phyloP scores from a whole-genome alignment of 352 stramenopile species.

The Blastocystis hominis region DNA sequence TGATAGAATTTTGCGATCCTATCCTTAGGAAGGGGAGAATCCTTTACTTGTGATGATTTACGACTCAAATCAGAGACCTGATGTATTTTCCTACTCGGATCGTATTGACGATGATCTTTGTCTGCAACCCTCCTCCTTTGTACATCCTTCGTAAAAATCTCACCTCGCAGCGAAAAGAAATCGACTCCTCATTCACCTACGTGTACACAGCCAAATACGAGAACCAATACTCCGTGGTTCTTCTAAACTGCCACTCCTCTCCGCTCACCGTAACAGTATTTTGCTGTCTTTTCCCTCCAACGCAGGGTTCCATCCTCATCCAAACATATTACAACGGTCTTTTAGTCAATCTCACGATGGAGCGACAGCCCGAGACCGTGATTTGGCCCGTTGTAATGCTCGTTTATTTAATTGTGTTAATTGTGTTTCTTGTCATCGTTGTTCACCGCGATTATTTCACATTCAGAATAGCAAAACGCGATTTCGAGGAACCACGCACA shows the following conservation, averaged over 20 bases:
- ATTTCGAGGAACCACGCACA: background rate
- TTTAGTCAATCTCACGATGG: slow-evolving; percentile 39
- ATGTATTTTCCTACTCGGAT: slow-evolving; percentile 52
- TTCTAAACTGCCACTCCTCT: slow-evolving; percentile 31
- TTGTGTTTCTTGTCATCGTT: slow-evolving; percentile 26
- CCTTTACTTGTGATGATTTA: slow-evolving; percentile 39
- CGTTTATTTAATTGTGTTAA: slow-evolving; percentile 3
- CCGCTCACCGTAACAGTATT: background rate
- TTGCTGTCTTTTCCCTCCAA: background rate
- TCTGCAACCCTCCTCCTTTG: slow-evolving; percentile 33
- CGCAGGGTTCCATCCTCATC: slow-evolving; percentile 13
- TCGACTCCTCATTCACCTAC: background rate
- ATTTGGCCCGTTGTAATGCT: slow-evolving; percentile 8
- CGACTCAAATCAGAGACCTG: slow-evolving; percentile 16
- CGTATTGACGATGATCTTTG: background rate
- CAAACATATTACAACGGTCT: slow-evolving; percentile 24
- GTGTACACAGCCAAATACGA: slow-evolving; percentile 6
- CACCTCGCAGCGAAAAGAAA: background rate
- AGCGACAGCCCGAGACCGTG: slow-evolving; percentile 17
- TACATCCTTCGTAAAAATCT: background rate
- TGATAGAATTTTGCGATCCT: no score
- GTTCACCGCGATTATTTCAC: background rate
- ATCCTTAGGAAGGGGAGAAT: slow-evolving; percentile 21
- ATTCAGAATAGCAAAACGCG: slow-evolving; percentile 24
- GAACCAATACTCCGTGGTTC: slow-evolving; percentile 42